These are phyloP conservation scores for Ceratobasidium sp. DNA, from an alignment of 1,284 basidiomycete genomes.

Conservation along the genomic window DNA sequence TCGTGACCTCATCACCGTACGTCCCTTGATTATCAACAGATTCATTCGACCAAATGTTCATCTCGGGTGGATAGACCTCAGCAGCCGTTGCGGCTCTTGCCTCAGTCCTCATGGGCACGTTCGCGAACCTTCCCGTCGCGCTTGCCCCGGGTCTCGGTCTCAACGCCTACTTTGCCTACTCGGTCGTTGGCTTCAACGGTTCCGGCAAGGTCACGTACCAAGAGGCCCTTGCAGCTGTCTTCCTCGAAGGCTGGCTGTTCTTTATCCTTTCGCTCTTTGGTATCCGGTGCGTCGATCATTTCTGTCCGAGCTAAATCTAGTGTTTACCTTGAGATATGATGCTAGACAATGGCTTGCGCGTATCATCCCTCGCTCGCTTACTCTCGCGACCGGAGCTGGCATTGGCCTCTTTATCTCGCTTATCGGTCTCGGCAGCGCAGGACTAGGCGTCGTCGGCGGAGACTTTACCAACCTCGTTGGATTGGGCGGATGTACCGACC, in stretches of 20 bases:
- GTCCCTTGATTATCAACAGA: neutral
- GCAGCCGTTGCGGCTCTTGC: constrained; percentile 80
- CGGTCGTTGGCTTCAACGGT: constrained; percentile 86
- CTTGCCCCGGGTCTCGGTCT: constrained; percentile 60
- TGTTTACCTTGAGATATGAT: neutral
- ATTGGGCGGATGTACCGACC: constrained; percentile 78
- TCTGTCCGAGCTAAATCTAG: neutral
- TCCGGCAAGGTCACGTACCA: constrained; percentile 78
- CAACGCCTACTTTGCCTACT: constrained; percentile 92
- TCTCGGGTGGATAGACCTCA: constrained; percentile 59
- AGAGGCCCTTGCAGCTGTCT: constrained; percentile 88
- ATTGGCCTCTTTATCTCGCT: constrained; percentile 84
- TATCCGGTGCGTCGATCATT: constrained; percentile 61
- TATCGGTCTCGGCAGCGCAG: constrained; percentile 63
- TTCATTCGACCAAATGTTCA: neutral
- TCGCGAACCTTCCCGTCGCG: constrained; percentile 87
- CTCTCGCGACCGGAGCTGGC: constrained; percentile 84
- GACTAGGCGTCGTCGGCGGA: constrained; percentile 82
- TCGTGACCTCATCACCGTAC: constrained; percentile 74
- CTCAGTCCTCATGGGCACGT: constrained; percentile 82
- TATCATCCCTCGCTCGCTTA: constrained; percentile 87
- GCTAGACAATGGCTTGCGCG: constrained; percentile 82
- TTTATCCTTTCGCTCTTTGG: constrained; percentile 83
- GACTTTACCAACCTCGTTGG: constrained; percentile 76
- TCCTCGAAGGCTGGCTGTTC: constrained; percentile 90